Evolutionary conservation across 225 moss, liverwort and hornwort genomes (phyloP), one percentile per base, ranked within the genome.

Genomic region (Antitrichia curtipendula): DNA sequence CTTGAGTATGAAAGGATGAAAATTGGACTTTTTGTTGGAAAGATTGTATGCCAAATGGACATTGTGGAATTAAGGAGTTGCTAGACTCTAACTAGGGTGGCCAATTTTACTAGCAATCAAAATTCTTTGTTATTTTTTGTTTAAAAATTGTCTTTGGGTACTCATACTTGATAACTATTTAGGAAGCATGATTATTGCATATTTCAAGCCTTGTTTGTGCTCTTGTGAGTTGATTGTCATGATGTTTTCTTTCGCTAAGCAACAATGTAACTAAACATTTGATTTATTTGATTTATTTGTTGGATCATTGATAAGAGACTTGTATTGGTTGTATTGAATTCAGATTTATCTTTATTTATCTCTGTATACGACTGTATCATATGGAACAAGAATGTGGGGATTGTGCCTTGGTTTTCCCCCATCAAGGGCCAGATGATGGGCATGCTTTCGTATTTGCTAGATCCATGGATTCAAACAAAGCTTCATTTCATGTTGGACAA

Each of bases 311-410:
- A 23, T n/a, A 24, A n/a, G 36, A 0, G 3, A n/a, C 7, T 13
- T n/a, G 6, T 10, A 24, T 53, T 77, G 6, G 0, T 54, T 77
- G 54, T 25, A n/a, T 52, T 77, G 77, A n/a, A 36, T 54, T 15
- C 3, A n/a, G 16, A 16, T 36, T 34, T 8, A 36, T 14, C 13
- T 52, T 0, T 34, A 21, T 10, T n/a, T 53, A 15, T 36, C n/a
- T n/a, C 0, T 10, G 2, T 24, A 10, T 36, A 24, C 5, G 0
- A 6, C 3, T 36, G 2, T 0, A 25, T 0, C 10, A 24, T 2
- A 77, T 77, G 77, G 54, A 24, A 3, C 53, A 5, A 5, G 13
- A 25, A 36, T 2, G 2, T 54, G 54, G 24, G 3, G n/a, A 25
- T 77, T 15, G 24, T 23, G 7, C 1, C 0, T 6, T 2, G 8